These are phyloP conservation scores for Viola odorata DNA, from an alignment of 345 rosid genomes.

Conservation along the genomic window DNA sequence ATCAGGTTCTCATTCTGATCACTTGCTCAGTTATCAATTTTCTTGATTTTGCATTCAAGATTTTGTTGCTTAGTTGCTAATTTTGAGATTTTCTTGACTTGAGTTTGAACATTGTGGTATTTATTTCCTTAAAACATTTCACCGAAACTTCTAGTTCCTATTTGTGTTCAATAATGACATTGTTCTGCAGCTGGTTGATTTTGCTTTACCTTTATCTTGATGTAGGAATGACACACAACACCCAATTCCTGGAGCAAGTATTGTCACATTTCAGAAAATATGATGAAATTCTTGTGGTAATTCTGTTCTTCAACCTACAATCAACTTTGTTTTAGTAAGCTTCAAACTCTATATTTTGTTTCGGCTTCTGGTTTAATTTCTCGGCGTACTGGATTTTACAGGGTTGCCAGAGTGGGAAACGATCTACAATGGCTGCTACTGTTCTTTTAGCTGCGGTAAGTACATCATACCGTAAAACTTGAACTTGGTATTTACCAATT, in stretches of 20 bases:
- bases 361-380: not conserved
- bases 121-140: too few species aligned
- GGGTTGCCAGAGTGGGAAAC: slow-evolving; percentile 78
- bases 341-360: not conserved
- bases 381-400: slow-evolving; percentile 16
- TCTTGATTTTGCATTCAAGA: not conserved
- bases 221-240: slow-evolving; percentile 70
- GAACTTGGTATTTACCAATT: not conserved
- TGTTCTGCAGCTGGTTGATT: not conserved
- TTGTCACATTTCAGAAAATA: slow-evolving; percentile 50
- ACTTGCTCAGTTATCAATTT: too few species aligned
- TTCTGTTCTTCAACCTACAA: slow-evolving; percentile 7
- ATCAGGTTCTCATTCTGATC: slow-evolving; percentile 44
- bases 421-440: slow-evolving; percentile 72
- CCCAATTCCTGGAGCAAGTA: slow-evolving; percentile 55
- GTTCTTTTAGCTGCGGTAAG: slow-evolving; percentile 76
- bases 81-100: not conserved
- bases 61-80: not conserved
- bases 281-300: slow-evolving; percentile 76
- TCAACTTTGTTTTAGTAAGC: not conserved
- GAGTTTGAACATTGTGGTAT: too few species aligned
- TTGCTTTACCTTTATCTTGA: not conserved
- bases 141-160: too few species aligned
- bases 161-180: too few species aligned
- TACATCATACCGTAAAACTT: slow-evolving; percentile 1